Evolutionary conservation across 2,329 filamentous ascomycete species (phyloP).

Genomic region (Ophiostoma ips): DNA sequence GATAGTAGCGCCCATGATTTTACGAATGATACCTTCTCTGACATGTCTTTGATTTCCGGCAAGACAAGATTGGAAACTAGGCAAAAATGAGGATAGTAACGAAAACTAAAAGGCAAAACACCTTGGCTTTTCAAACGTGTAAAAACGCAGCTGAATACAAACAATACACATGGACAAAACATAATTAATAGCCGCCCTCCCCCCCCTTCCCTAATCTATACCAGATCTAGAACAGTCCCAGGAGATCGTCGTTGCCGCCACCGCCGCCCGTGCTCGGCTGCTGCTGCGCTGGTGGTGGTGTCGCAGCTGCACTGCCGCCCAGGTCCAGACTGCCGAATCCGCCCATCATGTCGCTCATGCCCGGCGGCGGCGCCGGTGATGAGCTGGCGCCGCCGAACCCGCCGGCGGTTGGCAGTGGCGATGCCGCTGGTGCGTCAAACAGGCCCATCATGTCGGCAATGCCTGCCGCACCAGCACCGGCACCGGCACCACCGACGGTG

Average conservation of each 20-base stretch:
- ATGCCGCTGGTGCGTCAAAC: slow-evolving; percentile 45
- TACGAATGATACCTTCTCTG: background rate
- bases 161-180: background rate
- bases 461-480: slow-evolving; percentile 23
- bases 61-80: too few species aligned
- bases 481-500: slow-evolving; percentile 26
- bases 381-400: slow-evolving; percentile 17
- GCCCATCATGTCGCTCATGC: slow-evolving; percentile 78
- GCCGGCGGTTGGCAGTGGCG: slow-evolving; percentile 18
- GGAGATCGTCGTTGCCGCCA: slow-evolving; percentile 42
- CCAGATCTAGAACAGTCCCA: slow-evolving; percentile 39
- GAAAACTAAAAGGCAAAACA: too few species aligned
- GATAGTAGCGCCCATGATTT: background rate
- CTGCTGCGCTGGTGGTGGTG: slow-evolving; percentile 42
- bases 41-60: too few species aligned
- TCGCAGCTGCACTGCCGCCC: slow-evolving; percentile 48
- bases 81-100: too few species aligned
- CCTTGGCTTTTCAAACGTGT: too few species aligned
- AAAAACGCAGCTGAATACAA: too few species aligned
- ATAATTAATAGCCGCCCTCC: background rate
- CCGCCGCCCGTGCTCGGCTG: slow-evolving; percentile 25
- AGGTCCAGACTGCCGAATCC: slow-evolving; percentile 76
- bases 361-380: slow-evolving; percentile 23
- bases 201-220: too few species aligned
- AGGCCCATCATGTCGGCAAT: slow-evolving; percentile 56